Evolutionary conservation across 2,329 filamentous ascomycete species (phyloP).

Genomic region (Phyllosticta ampelicida): DNA sequence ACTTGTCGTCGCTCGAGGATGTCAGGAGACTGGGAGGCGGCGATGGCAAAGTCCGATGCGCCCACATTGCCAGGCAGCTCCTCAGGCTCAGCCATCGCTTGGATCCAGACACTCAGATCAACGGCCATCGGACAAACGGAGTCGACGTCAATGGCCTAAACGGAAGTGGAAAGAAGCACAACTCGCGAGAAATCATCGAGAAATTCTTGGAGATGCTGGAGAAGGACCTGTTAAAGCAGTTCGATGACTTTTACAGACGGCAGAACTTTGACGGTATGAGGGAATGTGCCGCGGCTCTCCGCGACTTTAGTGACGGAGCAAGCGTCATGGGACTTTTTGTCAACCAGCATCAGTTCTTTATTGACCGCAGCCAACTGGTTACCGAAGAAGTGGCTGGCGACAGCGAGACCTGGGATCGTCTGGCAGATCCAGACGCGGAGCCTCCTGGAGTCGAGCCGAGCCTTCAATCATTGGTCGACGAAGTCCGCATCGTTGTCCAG

Average conservation of each 20-base stretch:
- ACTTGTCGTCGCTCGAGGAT: conserved; percentile 78
- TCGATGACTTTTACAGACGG: conserved; percentile 90
- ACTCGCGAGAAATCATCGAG: conserved; percentile 83
- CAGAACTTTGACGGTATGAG: conserved; percentile 98
- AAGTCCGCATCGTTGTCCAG: conserved; percentile 90
- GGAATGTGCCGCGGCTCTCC: conserved; percentile 85
- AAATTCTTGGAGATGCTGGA: conserved; percentile 94
- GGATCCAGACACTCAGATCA: conserved; percentile 49
- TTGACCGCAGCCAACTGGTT: conserved; percentile 85
- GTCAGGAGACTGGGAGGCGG: conserved; percentile 74
- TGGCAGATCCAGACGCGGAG: conserved; percentile 89
- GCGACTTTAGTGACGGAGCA: conserved; percentile 91
- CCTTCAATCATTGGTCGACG: conserved; percentile 82
- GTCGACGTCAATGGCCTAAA: conserved; percentile 41
- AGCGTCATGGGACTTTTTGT: conserved; percentile 95
- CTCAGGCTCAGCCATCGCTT: conserved; percentile 89
- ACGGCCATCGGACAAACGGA: conserved; percentile 22
- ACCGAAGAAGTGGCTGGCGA: conserved; percentile 73
- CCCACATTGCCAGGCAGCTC: conserved; percentile 84
- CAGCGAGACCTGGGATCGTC: conserved; percentile 67
- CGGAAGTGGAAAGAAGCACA: conserved; percentile 27
- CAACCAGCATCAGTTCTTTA: conserved; percentile 99
- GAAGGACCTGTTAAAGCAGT: conserved; percentile 89
- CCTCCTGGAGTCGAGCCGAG: conserved; percentile 86
- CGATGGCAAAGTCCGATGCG: conserved; percentile 88